Evolutionary conservation across 2,329 filamentous ascomycete species (phyloP).

Genomic region (Pseudogymnoascus sp.): DNA sequence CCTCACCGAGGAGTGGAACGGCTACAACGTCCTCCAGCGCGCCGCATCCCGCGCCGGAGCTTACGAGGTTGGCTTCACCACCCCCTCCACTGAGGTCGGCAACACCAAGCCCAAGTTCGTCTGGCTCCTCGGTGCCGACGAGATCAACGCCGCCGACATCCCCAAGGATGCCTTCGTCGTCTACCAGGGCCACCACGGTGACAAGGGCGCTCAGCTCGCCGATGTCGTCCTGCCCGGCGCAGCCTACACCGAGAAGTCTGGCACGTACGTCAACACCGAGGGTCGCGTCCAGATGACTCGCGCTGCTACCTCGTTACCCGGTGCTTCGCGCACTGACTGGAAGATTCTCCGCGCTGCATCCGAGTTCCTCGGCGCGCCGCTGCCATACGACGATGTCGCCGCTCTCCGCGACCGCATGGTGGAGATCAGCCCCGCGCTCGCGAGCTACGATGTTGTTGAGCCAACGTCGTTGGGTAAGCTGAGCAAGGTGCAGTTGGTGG

Average conservation of each 20-base stretch:
- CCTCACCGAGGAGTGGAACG: slow-evolving; percentile 85
- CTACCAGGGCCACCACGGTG: slow-evolving; percentile 97
- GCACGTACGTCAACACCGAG: slow-evolving; percentile 96
- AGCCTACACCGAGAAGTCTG: slow-evolving; percentile 94
- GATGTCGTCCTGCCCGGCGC: slow-evolving; percentile 90
- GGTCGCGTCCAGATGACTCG: slow-evolving; percentile 92
- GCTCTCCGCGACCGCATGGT: slow-evolving; percentile 86
- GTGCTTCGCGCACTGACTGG: slow-evolving; percentile 92
- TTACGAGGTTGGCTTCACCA: slow-evolving; percentile 91
- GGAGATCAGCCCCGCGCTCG: slow-evolving; percentile 84
- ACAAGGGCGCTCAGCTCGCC: slow-evolving; percentile 83
- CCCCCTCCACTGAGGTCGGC: slow-evolving; percentile 72
- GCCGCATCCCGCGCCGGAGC: slow-evolving; percentile 87
- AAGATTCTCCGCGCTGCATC: slow-evolving; percentile 93
- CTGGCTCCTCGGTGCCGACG: slow-evolving; percentile 94
- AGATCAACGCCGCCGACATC: slow-evolving; percentile 75
- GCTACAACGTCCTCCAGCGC: slow-evolving; percentile 93
- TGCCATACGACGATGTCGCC: slow-evolving; percentile 90
- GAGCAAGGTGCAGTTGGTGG: slow-evolving; percentile 90
- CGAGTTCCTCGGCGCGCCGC: slow-evolving; percentile 79
- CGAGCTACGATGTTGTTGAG: slow-evolving; percentile 87
- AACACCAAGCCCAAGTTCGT: slow-evolving; percentile 87
- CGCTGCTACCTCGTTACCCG: slow-evolving; percentile 78
- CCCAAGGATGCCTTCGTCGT: slow-evolving; percentile 94
- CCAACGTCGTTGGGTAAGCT: slow-evolving; percentile 63